Evolutionary conservation across 352 stramenopile genomes (phyloP), one percentile per base, ranked within the genome.

Genomic region (Globisporangium canariense): DNA sequence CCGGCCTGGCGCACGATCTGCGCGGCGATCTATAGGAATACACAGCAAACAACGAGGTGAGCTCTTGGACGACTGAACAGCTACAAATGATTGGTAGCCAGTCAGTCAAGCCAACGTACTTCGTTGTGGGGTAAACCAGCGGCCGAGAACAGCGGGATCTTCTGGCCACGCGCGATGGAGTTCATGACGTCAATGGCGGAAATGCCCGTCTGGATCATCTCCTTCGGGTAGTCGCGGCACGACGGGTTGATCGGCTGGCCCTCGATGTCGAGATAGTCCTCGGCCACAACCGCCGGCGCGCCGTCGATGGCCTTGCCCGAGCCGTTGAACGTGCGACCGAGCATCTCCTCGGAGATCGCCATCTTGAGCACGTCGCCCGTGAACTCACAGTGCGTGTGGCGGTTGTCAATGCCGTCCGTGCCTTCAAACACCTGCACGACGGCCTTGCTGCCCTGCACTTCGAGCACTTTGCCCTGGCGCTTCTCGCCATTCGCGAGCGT

Each of bases 171-270:
- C 28, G 97, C 97, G 66, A 99, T 98, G 57, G 94, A 99, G 90
- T 99, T 99, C 98, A 99, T 99, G 34, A 99, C 97, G 82, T 99
- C 98, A 80, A 99, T 99, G 60, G 97, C 97, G 32, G 96, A 99
- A 67, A 99, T 99, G 77, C 98, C 97, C 40, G 98, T 99, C 79
- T 99, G 97, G 74, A 99, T 99, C 98, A 99, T 99, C 70, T 98
- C 96, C 86, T 99, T 99, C 65, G 98, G 98, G 81, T 99, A 99
- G 77, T 99, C 97, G 81, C 98, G 94, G 70, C 96, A 98, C 60
- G 90, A 99, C 41, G 97, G 98, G 85, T 99, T 99, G 81, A 99
- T 99, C 60, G 98, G 97, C 81, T 99, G 97, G 51, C 98, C 98
- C 77, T 99, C 96, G 71, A 99, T 99, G 74, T 99, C 97, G 38